Percentiles rank a stretch among this genome's conserved stretches.
These are phyloP conservation scores for Basidiobolus meristosporus DNA, from an alignment of 371 early-diverging fungal genomes.

Conservation along the genomic window DNA sequence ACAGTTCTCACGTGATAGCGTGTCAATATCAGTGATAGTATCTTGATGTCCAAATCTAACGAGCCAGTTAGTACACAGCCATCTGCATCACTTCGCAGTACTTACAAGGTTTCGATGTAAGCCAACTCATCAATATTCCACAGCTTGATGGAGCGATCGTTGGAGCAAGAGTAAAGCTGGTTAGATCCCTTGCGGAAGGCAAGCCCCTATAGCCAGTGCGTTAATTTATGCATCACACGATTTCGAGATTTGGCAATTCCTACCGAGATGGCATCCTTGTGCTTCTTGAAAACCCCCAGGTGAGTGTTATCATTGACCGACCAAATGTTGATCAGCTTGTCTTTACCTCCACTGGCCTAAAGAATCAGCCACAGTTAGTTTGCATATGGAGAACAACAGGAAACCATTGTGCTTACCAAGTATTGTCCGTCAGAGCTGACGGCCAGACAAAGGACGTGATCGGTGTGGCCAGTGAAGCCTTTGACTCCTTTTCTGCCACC, in stretches of 20 bases:
- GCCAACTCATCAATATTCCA: slow-evolving; percentile 84
- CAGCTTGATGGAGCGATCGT: slow-evolving; percentile 85
- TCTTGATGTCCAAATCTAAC: slow-evolving; percentile 89
- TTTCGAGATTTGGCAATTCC: slow-evolving; percentile 1
- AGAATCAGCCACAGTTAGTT: neutral
- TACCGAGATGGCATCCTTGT: slow-evolving; percentile 75
- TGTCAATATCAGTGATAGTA: slow-evolving; percentile 50
- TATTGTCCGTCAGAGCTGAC: slow-evolving; percentile 64
- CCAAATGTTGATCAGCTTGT: slow-evolving; percentile 85
- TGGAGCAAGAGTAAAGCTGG: slow-evolving; percentile 78
- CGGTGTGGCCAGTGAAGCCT: slow-evolving; percentile 59
- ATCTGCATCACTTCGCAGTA: neutral
- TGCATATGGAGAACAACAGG: neutral
- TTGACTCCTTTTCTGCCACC: slow-evolving; percentile 62
- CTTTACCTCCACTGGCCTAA: slow-evolving; percentile 58
- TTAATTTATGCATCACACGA: neutral
- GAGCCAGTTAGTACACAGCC: neutral
- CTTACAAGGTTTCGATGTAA: slow-evolving; percentile 81
- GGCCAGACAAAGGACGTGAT: slow-evolving; percentile 61
- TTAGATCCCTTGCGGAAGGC: slow-evolving; percentile 63
- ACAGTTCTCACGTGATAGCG: slow-evolving; percentile 72
- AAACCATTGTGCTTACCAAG: slow-evolving; percentile 25
- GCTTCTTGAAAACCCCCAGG: slow-evolving; percentile 56
- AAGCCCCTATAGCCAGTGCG: slow-evolving; percentile 25
- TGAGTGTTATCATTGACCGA: slow-evolving; percentile 48